A percentile compares a stretch with the other conserved stretches of the same genome.
Evolutionary conservation across 495 filamentous ascomycete species (phyloP).

Genomic region (Recurvomyces mirabilis): DNA sequence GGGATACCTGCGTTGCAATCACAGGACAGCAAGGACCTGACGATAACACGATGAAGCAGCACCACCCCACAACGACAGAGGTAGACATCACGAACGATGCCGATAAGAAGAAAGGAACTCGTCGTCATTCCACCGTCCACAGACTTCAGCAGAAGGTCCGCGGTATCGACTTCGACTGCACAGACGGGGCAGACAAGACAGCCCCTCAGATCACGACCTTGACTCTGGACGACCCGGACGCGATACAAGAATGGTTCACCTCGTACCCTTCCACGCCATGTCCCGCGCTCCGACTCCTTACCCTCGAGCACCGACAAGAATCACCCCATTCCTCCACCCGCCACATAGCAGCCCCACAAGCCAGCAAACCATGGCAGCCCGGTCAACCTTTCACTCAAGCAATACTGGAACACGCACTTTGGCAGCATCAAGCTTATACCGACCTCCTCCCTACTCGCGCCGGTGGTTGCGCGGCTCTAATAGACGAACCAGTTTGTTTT

Average conservation of each 20-base stretch:
- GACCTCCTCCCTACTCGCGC: not conserved
- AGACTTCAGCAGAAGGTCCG: too few species aligned
- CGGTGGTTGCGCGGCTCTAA: conserved; percentile 3
- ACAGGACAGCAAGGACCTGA: too few species aligned
- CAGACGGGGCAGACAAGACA: not conserved
- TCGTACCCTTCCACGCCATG: not conserved
- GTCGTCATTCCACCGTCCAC: too few species aligned
- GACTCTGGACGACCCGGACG: not conserved
- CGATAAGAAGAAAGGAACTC: too few species aligned
- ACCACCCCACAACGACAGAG: too few species aligned
- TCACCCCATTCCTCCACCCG: not conserved
- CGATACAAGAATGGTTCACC: not conserved
- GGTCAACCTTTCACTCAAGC: not conserved
- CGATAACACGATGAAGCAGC: too few species aligned
- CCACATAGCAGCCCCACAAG: too few species aligned
- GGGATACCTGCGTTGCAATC: too few species aligned
- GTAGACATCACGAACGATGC: too few species aligned
- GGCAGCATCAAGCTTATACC: conserved; percentile 3
- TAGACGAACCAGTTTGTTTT: conserved; percentile 1
- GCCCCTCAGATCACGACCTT: not conserved
- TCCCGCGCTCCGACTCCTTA: not conserved
- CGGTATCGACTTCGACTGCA: not conserved
- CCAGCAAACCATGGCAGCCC: too few species aligned
- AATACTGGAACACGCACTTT: conserved; percentile 2
- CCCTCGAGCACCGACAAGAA: not conserved